Conservation (phyloP, 805 yeast species). For the Kluyveromyces nonfermentans region DNA sequence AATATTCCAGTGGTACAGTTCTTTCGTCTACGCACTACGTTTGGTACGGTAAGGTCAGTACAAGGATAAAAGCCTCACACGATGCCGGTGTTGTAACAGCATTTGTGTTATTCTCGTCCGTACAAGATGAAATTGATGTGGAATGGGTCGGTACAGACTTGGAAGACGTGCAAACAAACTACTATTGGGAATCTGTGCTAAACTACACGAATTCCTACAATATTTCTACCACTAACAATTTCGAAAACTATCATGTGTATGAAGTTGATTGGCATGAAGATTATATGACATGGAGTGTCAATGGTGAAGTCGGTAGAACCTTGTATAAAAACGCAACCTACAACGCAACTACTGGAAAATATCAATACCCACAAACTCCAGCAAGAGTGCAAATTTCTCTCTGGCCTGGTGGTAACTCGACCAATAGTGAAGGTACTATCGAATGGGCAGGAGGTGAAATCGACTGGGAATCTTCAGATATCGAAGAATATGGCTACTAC, state of each 20-base stretch:
- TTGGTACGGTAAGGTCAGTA: slow-evolving; percentile 81
- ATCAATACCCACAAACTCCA: slow-evolving; percentile 65
- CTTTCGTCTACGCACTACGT: slow-evolving; percentile 67
- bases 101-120: slow-evolving; percentile 70
- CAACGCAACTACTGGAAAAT: slow-evolving; percentile 49
- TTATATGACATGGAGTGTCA: slow-evolving; percentile 57
- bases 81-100: slow-evolving; percentile 77
- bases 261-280: slow-evolving; percentile 79
- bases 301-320: slow-evolving; percentile 60
- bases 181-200: slow-evolving; percentile 63
- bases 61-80: slow-evolving; percentile 63
- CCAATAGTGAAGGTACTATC: slow-evolving; percentile 51
- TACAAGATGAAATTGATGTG: slow-evolving; percentile 83
- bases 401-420: slow-evolving; percentile 66
- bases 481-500: slow-evolving; percentile 70
- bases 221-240: slow-evolving; percentile 38
- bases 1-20: slow-evolving; percentile 65
- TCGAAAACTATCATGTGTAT: slow-evolving; percentile 61
- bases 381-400: slow-evolving; percentile 61
- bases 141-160: slow-evolving; percentile 77
- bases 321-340: slow-evolving; percentile 50
- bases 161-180: slow-evolving; percentile 64
- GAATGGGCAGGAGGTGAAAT: slow-evolving; percentile 86
- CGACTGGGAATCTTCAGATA: slow-evolving; percentile 73
- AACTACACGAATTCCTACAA: slow-evolving; percentile 55